Evolutionary conservation across 2,329 filamentous ascomycete genomes (phyloP).

Genomic region (Pseudodiploospora longispora): DNA sequence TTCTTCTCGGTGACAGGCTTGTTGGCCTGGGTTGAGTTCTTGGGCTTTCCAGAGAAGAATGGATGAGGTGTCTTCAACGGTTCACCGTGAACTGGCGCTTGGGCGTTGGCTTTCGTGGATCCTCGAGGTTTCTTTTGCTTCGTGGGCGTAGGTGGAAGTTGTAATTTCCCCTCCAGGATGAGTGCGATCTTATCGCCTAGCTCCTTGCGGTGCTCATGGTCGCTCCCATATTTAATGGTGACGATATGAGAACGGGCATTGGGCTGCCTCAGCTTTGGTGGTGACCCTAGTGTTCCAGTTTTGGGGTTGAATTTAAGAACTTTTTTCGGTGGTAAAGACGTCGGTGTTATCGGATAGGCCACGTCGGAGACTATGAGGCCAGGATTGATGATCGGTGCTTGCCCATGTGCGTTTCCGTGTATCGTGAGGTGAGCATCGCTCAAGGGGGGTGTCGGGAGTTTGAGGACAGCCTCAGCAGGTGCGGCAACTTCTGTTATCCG

Average conservation of each 20-base stretch:
- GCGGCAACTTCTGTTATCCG: neutral
- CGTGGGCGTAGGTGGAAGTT: conserved; percentile 16
- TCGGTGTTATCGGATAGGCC: conserved; percentile 5
- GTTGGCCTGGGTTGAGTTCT: conserved; percentile 14
- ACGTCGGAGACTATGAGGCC: too few relatives aligned
- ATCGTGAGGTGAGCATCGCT: conserved; percentile 6
- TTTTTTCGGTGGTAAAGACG: conserved; percentile 33
- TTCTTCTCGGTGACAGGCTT: conserved; percentile 16
- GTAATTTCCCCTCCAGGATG: conserved; percentile 41
- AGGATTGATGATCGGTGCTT: too few relatives aligned
- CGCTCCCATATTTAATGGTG: conserved; percentile 50
- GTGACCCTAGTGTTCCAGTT: conserved; percentile 55
- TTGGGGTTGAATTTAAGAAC: conserved; percentile 49
- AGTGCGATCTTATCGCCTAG: conserved; percentile 55
- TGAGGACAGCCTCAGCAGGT: neutral
- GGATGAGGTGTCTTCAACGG: conserved; percentile 25
- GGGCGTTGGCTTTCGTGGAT: conserved; percentile 10
- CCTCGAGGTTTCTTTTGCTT: conserved; percentile 21
- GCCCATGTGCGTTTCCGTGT: too few relatives aligned
- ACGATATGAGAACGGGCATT: conserved; percentile 35
- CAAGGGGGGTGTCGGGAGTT: conserved; percentile 10
- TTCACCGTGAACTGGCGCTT: too few relatives aligned
- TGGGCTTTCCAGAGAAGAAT: conserved; percentile 32
- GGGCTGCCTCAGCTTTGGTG: conserved; percentile 44
- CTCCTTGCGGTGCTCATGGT: conserved; percentile 33